These are phyloP conservation scores for Helianthus annuus DNA, from an alignment of 129 eudicot species.

Conservation along the genomic window HanXRQr2.0-SUNRISE NC_035433.2:36403377-36403876, in stretches of 20 bases:
- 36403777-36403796: constrained; percentile 74
- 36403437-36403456: constrained; percentile 76
- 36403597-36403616: constrained; percentile 97
- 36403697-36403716: background rate
- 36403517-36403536: constrained; percentile 74
- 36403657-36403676: background rate
- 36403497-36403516: constrained; percentile 78
- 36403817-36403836: constrained; percentile 91
- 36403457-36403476: constrained; percentile 84
- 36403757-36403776: constrained; percentile 87
- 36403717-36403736: constrained; percentile 30
- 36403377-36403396: constrained; percentile 6
- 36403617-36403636: constrained; percentile 91
- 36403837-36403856: constrained; percentile 94
- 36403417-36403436: constrained; percentile 15
- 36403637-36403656: constrained; percentile 65
- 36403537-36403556: constrained; percentile 87
- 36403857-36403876: constrained; percentile 98
- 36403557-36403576: constrained; percentile 87
- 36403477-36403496: constrained; percentile 64
- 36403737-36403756: constrained; percentile 82
- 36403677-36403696: constrained; percentile 13
- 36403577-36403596: constrained; percentile 91
- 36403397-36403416: background rate
- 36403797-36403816: constrained; percentile 85